Evolutionary conservation across 176 grass and related monocot genomes (phyloP), one percentile per base, ranked within the genome.

Genomic region (Carex cristatella): DNA sequence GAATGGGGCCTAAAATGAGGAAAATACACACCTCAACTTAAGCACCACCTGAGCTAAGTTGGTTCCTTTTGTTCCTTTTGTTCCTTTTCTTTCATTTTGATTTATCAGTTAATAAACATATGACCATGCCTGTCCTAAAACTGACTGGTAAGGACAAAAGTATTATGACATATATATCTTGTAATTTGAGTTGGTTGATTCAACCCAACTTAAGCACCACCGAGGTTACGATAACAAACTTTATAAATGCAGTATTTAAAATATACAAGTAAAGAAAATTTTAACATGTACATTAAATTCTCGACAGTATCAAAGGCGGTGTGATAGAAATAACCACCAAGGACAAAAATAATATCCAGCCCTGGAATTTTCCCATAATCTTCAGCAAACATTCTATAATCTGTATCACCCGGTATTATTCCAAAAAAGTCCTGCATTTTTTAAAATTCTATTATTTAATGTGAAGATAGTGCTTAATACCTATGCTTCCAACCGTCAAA

Each of bases 271-370:
- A 54, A 75, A 76, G 40, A 57, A 91, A 53, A 13, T 54, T 30
- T 90, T 73, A 68, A 80, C 67, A 77, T 89, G 79, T 95, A 98
- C 95, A 98, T 23, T 69, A 98, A 89, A 55, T 91, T 95, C 67
- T 95, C 95, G 72, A 98, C 62, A 19, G 95, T 98, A 89, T 95
- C 95, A 71, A 89, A 98, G 61, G 95, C 93, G 48, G 95, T 98
- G 87, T 98, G 95, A 72, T 98, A 98, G 87, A 93, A 98, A 89
- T 98, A 98, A 86, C 95, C 95, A 84, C 95, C 95, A 31, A 98
- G 88, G 85, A 98, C 92, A 93, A 98, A 98, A 79, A 98, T 98
- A 78, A 95, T 95, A 95, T 98, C 95, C 65, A 98, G 88, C 91
- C 95, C 95, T 28, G 95, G 95, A 86, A 98, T 94, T 54, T 95